phyloP scores from a whole-genome alignment of 1,284 basidiomycete genomes.

The Xanthoconium separans region DNA sequence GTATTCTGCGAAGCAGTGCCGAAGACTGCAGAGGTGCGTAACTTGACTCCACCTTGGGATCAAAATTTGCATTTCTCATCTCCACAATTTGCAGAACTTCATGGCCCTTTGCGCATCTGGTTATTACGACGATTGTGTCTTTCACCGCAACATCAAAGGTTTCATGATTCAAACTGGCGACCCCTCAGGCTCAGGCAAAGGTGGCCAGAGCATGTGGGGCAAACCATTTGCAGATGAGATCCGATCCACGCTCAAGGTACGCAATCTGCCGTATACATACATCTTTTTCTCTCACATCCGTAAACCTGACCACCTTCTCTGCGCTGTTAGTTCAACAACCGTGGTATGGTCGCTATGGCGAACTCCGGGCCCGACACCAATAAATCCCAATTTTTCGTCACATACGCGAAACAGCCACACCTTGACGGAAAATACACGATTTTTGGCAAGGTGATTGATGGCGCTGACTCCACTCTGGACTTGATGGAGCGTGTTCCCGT shows the following conservation, averaged over 20 bases:
- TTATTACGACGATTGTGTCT: conserved; percentile 84
- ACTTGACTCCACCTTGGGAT: conserved; percentile 15
- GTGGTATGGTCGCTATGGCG: conserved; percentile 96
- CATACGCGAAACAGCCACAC: conserved; percentile 89
- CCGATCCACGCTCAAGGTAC: conserved; percentile 86
- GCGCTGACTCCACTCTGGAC: conserved; percentile 85
- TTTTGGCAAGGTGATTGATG: conserved; percentile 94
- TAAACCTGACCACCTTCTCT: neutral
- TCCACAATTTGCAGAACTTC: conserved; percentile 70
- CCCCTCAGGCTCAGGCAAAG: conserved; percentile 78
- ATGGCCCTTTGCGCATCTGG: conserved; percentile 90
- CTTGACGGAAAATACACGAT: conserved; percentile 95
- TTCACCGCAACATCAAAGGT: conserved; percentile 93
- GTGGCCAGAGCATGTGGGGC: conserved; percentile 86
- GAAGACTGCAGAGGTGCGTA: conserved; percentile 83
- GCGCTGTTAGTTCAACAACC: conserved; percentile 71
- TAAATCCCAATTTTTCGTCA: conserved; percentile 95
- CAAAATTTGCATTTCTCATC: conserved; percentile 6
- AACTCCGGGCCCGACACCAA: conserved; percentile 93
- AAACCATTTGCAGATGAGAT: conserved; percentile 88
- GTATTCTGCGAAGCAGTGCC: conserved; percentile 96
- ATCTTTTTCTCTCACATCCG: neutral
- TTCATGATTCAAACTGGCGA: conserved; percentile 96
- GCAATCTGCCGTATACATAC: conserved; percentile 8
- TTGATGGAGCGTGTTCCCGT: conserved; percentile 90